phyloP scores from a whole-genome alignment of 306 rosid genomes.

The Medicago lupulina region DNA sequence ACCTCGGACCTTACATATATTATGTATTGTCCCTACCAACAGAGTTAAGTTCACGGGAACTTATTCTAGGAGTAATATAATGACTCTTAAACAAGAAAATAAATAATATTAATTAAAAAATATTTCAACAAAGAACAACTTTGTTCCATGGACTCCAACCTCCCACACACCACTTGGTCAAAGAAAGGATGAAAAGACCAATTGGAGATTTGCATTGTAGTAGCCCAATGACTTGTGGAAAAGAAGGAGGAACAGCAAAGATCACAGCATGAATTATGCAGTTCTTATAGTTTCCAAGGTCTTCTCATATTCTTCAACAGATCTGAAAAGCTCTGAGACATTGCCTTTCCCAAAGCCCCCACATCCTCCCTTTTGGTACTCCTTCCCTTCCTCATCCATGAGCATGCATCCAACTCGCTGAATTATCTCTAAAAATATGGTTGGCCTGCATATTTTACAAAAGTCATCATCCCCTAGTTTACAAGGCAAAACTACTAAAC shows the following conservation, averaged over 20 bases:
- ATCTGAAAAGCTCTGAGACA: conserved; percentile 92
- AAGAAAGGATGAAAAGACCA: conserved; percentile 12
- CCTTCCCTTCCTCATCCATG: conserved; percentile 75
- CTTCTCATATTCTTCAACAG: conserved; percentile 91
- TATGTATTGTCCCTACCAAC: no score
- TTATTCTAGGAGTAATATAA: no score
- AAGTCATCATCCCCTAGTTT: not conserved
- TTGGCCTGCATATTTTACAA: conserved; percentile 67
- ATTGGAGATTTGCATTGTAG: not conserved
- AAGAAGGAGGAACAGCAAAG: not conserved
- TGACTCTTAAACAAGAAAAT: no score
- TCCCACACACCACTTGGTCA: not conserved
- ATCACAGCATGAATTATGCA: conserved; percentile 28
- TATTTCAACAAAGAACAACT: no score
- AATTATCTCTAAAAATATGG: conserved; percentile 86
- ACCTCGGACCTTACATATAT: no score
- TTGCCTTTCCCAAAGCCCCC: conserved; percentile 98
- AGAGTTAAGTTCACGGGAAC: no score
- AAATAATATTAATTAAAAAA: no score
- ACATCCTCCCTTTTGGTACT: conserved; percentile 85
- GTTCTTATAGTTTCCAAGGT: conserved; percentile 61
- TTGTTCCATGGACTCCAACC: not conserved
- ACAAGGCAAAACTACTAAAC: not conserved
- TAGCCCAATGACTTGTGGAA: not conserved
- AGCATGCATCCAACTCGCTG: conserved; percentile 92